Percentiles rank a stretch among this genome's conserved stretches.
phyloP scores from a whole-genome alignment of 2,329 filamentous ascomycete species.

The Didymella arachidicola region DNA sequence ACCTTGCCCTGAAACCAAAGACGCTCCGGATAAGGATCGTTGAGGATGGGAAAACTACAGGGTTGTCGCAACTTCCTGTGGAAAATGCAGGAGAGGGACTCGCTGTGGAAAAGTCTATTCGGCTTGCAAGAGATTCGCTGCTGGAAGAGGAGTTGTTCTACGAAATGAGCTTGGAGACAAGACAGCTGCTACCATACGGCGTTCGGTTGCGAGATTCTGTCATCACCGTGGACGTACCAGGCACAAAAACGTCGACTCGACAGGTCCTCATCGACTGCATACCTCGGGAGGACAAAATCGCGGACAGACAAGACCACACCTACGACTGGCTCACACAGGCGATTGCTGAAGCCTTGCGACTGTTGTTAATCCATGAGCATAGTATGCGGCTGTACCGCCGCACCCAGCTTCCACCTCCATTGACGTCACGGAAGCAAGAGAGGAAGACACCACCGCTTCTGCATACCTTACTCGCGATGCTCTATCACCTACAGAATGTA shows the following conservation, averaged over 20 bases:
- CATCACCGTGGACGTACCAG: slow-evolving; percentile 46
- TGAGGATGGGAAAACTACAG: slow-evolving; percentile 65
- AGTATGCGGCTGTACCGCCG: slow-evolving; percentile 75
- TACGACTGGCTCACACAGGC: slow-evolving; percentile 66
- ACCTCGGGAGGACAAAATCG: slow-evolving; percentile 60
- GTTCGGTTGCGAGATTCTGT: slow-evolving; percentile 67
- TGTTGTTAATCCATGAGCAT: slow-evolving; percentile 82
- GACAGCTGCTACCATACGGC: slow-evolving; percentile 73
- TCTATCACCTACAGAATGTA: slow-evolving; percentile 58
- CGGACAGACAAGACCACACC: slow-evolving; percentile 34
- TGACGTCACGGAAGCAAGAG: slow-evolving; percentile 60
- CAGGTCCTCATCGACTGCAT: slow-evolving; percentile 74
- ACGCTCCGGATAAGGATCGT: slow-evolving; percentile 73
- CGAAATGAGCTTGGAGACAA: slow-evolving; percentile 83
- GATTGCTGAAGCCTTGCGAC: slow-evolving; percentile 71
- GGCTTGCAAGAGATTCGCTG: slow-evolving; percentile 78
- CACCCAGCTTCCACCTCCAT: slow-evolving; percentile 67
- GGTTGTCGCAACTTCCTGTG: slow-evolving; percentile 56
- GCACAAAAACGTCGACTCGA: slow-evolving; percentile 54
- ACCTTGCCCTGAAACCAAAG: slow-evolving; percentile 62
- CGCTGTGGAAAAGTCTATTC: slow-evolving; percentile 72
- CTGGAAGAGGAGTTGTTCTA: slow-evolving; percentile 90
- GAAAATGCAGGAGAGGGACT: slow-evolving; percentile 54
- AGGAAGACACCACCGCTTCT: slow-evolving; percentile 65
- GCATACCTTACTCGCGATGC: slow-evolving; percentile 63